Base-by-base conservation (phyloP, 1,139 yeast genomes). In the Nematodospora anomalae region DNA sequence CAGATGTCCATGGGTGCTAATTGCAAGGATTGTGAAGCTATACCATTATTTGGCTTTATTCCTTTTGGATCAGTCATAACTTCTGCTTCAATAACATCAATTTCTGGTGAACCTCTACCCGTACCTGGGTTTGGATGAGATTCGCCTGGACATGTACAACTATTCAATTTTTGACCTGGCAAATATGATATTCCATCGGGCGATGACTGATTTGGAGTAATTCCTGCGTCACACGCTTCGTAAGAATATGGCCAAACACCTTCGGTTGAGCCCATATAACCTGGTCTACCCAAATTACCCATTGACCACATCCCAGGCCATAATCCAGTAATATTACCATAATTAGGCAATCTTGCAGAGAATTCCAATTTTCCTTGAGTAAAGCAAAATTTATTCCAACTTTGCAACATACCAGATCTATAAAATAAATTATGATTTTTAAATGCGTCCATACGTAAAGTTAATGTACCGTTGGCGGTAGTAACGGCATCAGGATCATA, bases 291-390 rank as follows among this genome's bases (percentile, higher is more conserved):
- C 43, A 87, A 67, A 52, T 87, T 87, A 35, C 96, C 96, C 73
- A 87, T 71, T 2, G 94, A 74, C 96, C 96, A 87, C 38, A 85
- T 56, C 64, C 95, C 96, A 1, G 96, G 96, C 96, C 96, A 87
- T 41, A 86, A 64, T 28, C 96, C 95, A n/a, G 80, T 70, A 22
- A 80, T 71, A 40, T 75, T 64, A 47, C 90, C 90, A 44, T 71
- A 76, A 41, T 84, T 83, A n/a, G 95, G 92, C 42, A 87, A 61
- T 46, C 76, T 70, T 1, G 86, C 89, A 6, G 86, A 78, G 3
- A 83, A 71, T 54, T 84, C 92, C 21, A 87, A 48, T 31, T 68
- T 57, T 4, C 95, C 95, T 57, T 86, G 86, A 10, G 88, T 80
- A 52, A 82, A 84, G 57, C 96, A 87, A 52, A 87, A 40, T 56